phyloP scores from a whole-genome alignment of 768 basidiomycete genomes.

The Suillus clintonianus region DNA sequence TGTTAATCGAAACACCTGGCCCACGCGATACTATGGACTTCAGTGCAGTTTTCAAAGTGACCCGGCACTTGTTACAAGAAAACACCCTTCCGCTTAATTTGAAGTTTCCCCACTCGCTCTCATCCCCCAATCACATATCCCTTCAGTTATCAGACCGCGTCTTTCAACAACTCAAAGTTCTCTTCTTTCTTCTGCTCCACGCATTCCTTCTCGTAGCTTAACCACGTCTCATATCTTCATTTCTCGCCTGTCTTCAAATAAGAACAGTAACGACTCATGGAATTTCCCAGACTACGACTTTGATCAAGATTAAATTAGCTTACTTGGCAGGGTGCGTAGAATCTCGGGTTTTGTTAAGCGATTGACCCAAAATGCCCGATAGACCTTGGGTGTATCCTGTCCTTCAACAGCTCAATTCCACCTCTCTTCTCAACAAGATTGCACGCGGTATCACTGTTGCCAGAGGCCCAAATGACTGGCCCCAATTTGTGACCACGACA shows the following conservation, averaged over 20 bases:
- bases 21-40: too few relatives aligned
- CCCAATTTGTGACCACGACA: slow-evolving; percentile 79
- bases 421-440: slow-evolving; percentile 38
- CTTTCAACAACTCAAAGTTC: too few relatives aligned
- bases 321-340: slow-evolving; percentile 59
- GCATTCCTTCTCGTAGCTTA: slow-evolving; percentile 63
- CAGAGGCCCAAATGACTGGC: slow-evolving; percentile 79
- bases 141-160: too few relatives aligned
- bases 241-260: slow-evolving; percentile 35
- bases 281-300: slow-evolving; percentile 63
- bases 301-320: slow-evolving; percentile 66
- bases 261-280: slow-evolving; percentile 75
- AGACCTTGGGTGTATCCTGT: slow-evolving; percentile 88
- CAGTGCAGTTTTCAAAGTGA: too few relatives aligned
- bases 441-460: slow-evolving; percentile 74
- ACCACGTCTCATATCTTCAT: slow-evolving; percentile 54
- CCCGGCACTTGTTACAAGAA: too few relatives aligned
- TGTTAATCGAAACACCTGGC: too few relatives aligned
- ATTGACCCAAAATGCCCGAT: background rate
- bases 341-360: background rate
- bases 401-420: slow-evolving; percentile 81
- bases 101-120: slow-evolving; percentile 59
- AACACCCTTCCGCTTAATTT: too few relatives aligned
- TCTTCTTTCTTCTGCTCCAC: slow-evolving; percentile 45
- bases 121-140: slow-evolving; percentile 55